Base-by-base conservation (phyloP, 2,329 filamentous ascomycete genomes). In the Dactylellina sp. region DNA sequence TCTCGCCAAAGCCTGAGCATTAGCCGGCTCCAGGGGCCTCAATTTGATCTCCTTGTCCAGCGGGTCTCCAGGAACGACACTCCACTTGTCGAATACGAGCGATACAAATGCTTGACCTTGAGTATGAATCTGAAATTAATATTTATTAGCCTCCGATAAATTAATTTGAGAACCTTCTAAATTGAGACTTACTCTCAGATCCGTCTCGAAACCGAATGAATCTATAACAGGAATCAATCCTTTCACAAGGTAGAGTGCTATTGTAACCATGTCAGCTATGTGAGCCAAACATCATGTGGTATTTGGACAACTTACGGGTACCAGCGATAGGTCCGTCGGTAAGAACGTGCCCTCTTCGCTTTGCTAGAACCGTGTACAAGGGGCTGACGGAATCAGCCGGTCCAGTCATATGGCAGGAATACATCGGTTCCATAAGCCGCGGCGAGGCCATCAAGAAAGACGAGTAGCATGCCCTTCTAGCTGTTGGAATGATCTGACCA, bases 371-470 rank as follows among this genome's bases (percentile, higher is more conserved):
- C 37, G 93, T 97, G 84, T 99, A 99, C 12, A 98, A 85, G 47
- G 91, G 90, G 75, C 90, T 90, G 65, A 97, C 92, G 0, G 92
- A 91, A 79, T 96, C 92, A 70, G 95, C 91, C 14, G 93, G 93
- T 0, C 94, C 94, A 2, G 92, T 95, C 87, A 98, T 96, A 44
- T 91, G 92, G 78, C 94, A 94, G 2, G 90, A 88, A 83, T 97
- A 99, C 49, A 98, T 87, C 0, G 95, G 95, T 82, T 99, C 95
- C 93, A 99, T 98, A 28, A 99, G 86, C 49, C 95, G 89, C 25
- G 95, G 95, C 20, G 92, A 95, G 1, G 95, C 94, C 92, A 98
- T 97, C 52, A 99, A 85, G 84, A 99, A 99, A 14, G 92, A 95
- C 5, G 91, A 94, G 82, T 99, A 99, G 82, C 95, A 94, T 9